Evolutionary conservation across 2,329 filamentous ascomycete species (phyloP).

Genomic region (Lachnellula suecica): DNA sequence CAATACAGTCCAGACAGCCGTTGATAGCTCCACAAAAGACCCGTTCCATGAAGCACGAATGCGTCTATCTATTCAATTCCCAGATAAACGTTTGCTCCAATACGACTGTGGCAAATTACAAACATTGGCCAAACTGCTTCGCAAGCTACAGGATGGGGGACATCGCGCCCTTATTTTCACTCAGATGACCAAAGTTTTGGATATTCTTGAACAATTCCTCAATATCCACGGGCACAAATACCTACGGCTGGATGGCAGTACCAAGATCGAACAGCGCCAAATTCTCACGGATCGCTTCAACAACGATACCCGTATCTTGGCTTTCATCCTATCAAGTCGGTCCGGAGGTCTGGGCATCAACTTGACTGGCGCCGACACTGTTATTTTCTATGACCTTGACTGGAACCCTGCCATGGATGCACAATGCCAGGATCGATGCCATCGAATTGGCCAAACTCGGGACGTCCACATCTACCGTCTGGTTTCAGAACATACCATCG

Average conservation of each 20-base stretch:
- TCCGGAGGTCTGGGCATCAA: slow-evolving; percentile 96
- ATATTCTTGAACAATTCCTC: slow-evolving; percentile 95
- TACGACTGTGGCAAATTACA: slow-evolving; percentile 98
- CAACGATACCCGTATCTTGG: slow-evolving; percentile 85
- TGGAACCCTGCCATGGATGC: slow-evolving; percentile 99
- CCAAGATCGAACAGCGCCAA: slow-evolving; percentile 92
- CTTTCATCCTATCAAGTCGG: slow-evolving; percentile 92
- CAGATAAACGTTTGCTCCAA: slow-evolving; percentile 91
- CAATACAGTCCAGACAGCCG: slow-evolving; percentile 53
- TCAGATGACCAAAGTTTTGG: slow-evolving; percentile 98
- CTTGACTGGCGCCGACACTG: slow-evolving; percentile 91
- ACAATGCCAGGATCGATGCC: slow-evolving; percentile 95
- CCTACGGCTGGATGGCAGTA: slow-evolving; percentile 91
- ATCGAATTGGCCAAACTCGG: slow-evolving; percentile 94
- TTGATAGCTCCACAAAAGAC: slow-evolving; percentile 64
- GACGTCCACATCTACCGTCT: slow-evolving; percentile 98
- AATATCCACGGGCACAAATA: slow-evolving; percentile 99
- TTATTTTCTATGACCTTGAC: slow-evolving; percentile 98
- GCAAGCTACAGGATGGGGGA: slow-evolving; percentile 82
- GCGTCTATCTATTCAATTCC: slow-evolving; percentile 92
- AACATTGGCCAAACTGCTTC: slow-evolving; percentile 79
- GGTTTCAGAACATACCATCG: slow-evolving; percentile 90
- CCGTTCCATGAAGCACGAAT: slow-evolving; percentile 94
- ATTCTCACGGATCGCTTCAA: slow-evolving; percentile 97
- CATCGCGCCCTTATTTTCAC: slow-evolving; percentile 98